Evolutionary conservation across 2,329 filamentous ascomycete species (phyloP).

Genomic region (Plectosphaerella cucumerina): DNA sequence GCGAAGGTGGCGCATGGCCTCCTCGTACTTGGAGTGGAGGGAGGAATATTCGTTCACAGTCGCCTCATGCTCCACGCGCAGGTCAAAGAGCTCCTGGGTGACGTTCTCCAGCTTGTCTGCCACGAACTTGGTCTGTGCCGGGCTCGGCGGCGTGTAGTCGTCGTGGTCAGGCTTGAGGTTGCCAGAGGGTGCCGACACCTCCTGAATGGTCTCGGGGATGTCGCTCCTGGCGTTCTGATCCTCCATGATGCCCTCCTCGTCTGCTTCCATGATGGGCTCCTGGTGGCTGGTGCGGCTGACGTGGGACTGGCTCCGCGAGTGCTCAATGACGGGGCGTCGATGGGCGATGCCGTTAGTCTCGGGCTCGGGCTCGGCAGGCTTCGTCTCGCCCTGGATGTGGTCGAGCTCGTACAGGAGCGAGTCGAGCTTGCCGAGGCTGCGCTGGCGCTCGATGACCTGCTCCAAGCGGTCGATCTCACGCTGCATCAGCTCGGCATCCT

Average conservation of each 20-base stretch:
- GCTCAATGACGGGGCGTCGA: conserved; percentile 41
- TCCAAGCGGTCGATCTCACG: conserved; percentile 92
- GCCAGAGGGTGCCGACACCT: conserved; percentile 21
- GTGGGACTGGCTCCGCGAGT: conserved; percentile 51
- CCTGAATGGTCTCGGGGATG: conserved; percentile 6
- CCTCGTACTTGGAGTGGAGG: conserved; percentile 85
- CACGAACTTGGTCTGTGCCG: conserved; percentile 79
- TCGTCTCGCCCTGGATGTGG: conserved; percentile 60
- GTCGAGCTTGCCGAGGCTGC: conserved; percentile 91
- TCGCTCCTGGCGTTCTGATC: neutral
- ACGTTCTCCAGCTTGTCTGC: conserved; percentile 90
- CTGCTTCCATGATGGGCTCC: conserved; percentile 50
- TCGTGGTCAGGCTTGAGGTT: conserved; percentile 4
- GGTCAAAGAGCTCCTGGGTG: conserved; percentile 84
- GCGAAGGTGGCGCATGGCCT: conserved; percentile 75
- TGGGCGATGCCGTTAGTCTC: conserved; percentile 37
- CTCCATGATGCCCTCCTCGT: conserved; percentile 33
- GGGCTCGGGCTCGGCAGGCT: conserved; percentile 31
- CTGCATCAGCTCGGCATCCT: conserved; percentile 95
- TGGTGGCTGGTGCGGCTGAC: conserved; percentile 50
- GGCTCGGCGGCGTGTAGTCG: conserved; percentile 56
- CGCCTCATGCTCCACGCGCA: conserved; percentile 85
- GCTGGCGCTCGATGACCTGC: conserved; percentile 90
- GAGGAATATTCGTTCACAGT: conserved; percentile 77
- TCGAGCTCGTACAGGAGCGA: conserved; percentile 89